Evolutionary conservation across 2,329 filamentous ascomycete genomes (phyloP), one percentile per base, ranked within the genome.

Genomic region (Rutstroemia sp.): DNA sequence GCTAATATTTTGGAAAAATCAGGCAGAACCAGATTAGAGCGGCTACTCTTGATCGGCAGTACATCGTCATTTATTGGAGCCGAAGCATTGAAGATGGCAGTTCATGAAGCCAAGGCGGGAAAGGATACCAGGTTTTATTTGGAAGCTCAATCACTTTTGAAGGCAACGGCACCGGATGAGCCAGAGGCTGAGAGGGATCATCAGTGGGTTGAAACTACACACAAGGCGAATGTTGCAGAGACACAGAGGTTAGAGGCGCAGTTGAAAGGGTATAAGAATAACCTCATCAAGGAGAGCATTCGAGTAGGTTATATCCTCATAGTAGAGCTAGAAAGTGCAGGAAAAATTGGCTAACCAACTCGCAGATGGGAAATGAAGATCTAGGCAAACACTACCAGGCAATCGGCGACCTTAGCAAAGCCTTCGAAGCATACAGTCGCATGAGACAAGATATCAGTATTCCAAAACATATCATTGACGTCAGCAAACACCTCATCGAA

Each of bases 231-330:
- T 65, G 81, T 82, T 63, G 73, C 75, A 1, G 87, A 95, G 70
- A 86, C 86, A 0, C 77, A 83, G 55, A 82, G 87, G n/a, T 76
- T 97, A 55, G 90, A 96, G 68, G 76, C 80, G 16, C 90, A 97
- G 71, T 77, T 99, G 19, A 92, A 91, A 71, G 87, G 86, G 1
- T 97, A 97, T 72, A 96, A 94, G 73, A 96, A 96, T 69, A 99
- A 97, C 66, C 75, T 97, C 45, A 91, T 99, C 65, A 96, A 96
- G 70, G 94, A 99, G 74, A 96, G 91, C 74, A 96, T 97, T 66
- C 76, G 92, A 64, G 91, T 95, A 77, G 56, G 80, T 42, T 19
- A 16, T n/a, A 7, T 8, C 21, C 21, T 17, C 44, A 47, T 25
- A n/a, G 6, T 42, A 14, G 16, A 42, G 39, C 16, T n/a, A 9